Conservation (phyloP, 2,329 filamentous ascomycete genomes). For the Xenosphaeropsis pyriputrescens region DNA sequence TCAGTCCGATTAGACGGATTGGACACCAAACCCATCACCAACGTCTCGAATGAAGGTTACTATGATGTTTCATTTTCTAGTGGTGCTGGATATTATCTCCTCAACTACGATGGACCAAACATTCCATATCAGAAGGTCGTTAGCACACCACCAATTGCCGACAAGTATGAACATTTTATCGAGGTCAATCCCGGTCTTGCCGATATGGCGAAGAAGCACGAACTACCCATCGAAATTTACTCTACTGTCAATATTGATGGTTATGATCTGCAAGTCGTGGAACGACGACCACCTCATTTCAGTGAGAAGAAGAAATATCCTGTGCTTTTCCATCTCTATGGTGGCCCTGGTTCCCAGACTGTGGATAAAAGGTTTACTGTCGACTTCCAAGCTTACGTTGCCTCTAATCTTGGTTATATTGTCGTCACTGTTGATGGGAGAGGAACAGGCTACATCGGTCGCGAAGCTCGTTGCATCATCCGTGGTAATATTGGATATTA, state of each 20-base stretch:
- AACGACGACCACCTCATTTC: slow-evolving; percentile 84
- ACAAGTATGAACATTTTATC: slow-evolving; percentile 52
- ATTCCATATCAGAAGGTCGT: slow-evolving; percentile 88
- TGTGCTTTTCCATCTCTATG: slow-evolving; percentile 90
- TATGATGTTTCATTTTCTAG: slow-evolving; percentile 76
- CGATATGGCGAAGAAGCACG: slow-evolving; percentile 56
- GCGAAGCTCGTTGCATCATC: slow-evolving; percentile 67
- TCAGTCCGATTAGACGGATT: slow-evolving; percentile 74
- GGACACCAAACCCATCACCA: slow-evolving; percentile 57
- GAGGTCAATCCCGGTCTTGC: slow-evolving; percentile 66
- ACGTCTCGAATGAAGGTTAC: slow-evolving; percentile 59
- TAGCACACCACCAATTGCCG: slow-evolving; percentile 57
- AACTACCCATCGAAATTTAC: slow-evolving; percentile 72
- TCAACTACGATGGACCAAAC: slow-evolving; percentile 70
- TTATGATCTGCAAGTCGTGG: slow-evolving; percentile 57
- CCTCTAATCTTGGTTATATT: slow-evolving; percentile 75
- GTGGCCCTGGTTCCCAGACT: slow-evolving; percentile 81
- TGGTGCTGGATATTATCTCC: slow-evolving; percentile 67
- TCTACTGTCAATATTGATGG: slow-evolving; percentile 75
- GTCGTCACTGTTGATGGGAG: slow-evolving; percentile 90
- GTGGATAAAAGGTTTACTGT: slow-evolving; percentile 70
- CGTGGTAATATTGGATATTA: slow-evolving; percentile 73
- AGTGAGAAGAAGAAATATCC: slow-evolving; percentile 74
- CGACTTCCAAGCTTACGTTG: slow-evolving; percentile 83
- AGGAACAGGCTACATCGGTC: slow-evolving; percentile 82